Conservation (phyloP, 139 green algal genomes). For the Micractinium sp. region DNA sequence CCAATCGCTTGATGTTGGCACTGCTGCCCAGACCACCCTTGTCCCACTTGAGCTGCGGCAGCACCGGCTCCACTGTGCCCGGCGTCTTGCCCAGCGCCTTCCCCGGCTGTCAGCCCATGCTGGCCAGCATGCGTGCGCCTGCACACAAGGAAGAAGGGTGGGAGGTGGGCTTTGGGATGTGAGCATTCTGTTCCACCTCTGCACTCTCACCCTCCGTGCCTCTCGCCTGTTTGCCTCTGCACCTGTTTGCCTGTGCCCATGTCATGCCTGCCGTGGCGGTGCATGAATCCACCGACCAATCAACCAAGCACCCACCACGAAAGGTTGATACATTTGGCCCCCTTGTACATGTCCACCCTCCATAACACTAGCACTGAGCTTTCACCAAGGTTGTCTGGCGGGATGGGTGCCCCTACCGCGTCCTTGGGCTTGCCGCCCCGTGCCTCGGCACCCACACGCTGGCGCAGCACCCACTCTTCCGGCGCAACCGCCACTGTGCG, state of each 20-base stretch:
- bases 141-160: background rate
- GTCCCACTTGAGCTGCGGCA: background rate
- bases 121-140: slow-evolving; percentile 12
- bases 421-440: background rate
- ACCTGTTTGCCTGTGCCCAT: no score
- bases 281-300: no score
- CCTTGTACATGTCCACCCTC: background rate
- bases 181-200: background rate
- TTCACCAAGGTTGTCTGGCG: slow-evolving; percentile 9
- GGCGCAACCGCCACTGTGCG: background rate
- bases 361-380: background rate
- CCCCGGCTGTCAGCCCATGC: background rate
- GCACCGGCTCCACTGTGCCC: background rate
- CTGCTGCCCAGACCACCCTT: background rate
- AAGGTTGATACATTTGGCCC: no score
- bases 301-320: no score
- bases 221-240: background rate
- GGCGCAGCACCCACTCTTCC: background rate
- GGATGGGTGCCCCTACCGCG: background rate
- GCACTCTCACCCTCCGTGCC: background rate
- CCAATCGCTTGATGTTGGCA: background rate
- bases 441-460: background rate
- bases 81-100: background rate
- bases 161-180: background rate
- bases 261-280: no score